phyloP scores from a whole-genome alignment of 1,139 yeast genomes.

The Yamadazyma epiphylla region DNA sequence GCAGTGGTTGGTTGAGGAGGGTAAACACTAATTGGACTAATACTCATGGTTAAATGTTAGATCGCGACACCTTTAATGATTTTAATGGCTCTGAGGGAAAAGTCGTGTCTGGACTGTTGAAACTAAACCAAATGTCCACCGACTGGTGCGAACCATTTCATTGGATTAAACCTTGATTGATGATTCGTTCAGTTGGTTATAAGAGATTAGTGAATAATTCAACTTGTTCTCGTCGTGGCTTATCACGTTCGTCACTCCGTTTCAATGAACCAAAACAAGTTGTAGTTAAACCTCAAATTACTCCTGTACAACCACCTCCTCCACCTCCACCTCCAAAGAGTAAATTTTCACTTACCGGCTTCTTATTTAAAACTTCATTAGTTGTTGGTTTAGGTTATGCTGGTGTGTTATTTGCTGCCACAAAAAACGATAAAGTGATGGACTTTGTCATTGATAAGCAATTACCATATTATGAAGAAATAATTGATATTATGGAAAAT shows the following conservation, averaged over 20 bases:
- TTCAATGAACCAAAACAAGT: neutral
- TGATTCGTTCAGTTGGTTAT: constrained; percentile 3
- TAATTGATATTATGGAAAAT: constrained; percentile 37
- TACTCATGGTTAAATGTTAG: constrained; percentile 11
- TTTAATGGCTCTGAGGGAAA: too few relatives aligned
- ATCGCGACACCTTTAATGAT: constrained; percentile 12
- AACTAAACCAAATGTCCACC: too few relatives aligned
- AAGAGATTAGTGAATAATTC: too few relatives aligned
- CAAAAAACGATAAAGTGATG: constrained; percentile 43
- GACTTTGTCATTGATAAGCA: constrained; percentile 45
- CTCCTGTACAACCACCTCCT: constrained; percentile 1
- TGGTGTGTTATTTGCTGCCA: constrained; percentile 39
- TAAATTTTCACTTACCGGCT: constrained; percentile 29
- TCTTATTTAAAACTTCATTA: constrained; percentile 29
- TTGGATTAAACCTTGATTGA: too few relatives aligned
- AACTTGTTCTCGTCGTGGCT: neutral
- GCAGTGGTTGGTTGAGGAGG: constrained; percentile 77
- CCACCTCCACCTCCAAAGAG: too few relatives aligned
- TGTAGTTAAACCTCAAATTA: constrained; percentile 1
- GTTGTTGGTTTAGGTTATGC: constrained; percentile 33
- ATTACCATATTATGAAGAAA: constrained; percentile 43
- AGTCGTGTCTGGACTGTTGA: too few relatives aligned
- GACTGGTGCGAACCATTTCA: too few relatives aligned
- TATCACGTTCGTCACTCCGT: neutral
- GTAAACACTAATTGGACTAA: constrained; percentile 18